Conservation (phyloP, 768 basidiomycete genomes). For the Tubosaeta sp. region DNA sequence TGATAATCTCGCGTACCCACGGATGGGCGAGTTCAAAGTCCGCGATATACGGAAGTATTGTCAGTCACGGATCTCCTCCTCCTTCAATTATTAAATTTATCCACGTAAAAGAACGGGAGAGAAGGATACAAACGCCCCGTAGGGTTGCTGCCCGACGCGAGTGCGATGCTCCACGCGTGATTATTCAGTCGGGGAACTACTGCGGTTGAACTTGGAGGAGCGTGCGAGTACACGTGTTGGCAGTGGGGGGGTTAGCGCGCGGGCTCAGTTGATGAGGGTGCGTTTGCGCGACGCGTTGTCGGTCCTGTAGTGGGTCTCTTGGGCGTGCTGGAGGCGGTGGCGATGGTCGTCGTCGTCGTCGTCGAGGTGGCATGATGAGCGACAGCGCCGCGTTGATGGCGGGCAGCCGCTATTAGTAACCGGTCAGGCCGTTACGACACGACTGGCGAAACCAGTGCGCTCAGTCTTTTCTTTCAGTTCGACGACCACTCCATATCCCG, state of each 20-base stretch:
- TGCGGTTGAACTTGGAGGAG: slow-evolving; percentile 26
- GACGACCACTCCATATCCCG: slow-evolving; percentile 16
- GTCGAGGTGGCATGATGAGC: neutral
- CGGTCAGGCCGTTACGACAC: slow-evolving; percentile 29
- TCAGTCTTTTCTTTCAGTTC: slow-evolving; percentile 16
- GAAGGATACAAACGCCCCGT: slow-evolving; percentile 3
- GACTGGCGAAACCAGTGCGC: slow-evolving; percentile 31
- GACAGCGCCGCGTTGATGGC: slow-evolving; percentile 24
- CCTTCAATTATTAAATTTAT: neutral
- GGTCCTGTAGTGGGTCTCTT: neutral
- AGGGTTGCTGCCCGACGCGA: slow-evolving; percentile 3
- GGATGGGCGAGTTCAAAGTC: slow-evolving; percentile 19
- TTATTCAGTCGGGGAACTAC: slow-evolving; percentile 15
- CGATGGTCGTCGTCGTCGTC: neutral
- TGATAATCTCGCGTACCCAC: slow-evolving; percentile 15
- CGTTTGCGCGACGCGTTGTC: neutral
- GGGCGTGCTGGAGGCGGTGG: neutral
- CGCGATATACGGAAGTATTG: slow-evolving; percentile 27
- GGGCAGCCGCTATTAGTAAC: slow-evolving; percentile 26
- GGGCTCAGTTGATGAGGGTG: neutral
- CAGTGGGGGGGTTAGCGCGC: slow-evolving; percentile 26
- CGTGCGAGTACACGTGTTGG: slow-evolving; percentile 34
- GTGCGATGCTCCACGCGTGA: slow-evolving; percentile 14
- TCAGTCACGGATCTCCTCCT: slow-evolving; percentile 5
- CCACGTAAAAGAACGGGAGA: slow-evolving; percentile 16